Evolutionary conservation across 805 yeast genomes (phyloP), one percentile per base, ranked within the genome.

Genomic region (Metschnikowia lachancei): DNA sequence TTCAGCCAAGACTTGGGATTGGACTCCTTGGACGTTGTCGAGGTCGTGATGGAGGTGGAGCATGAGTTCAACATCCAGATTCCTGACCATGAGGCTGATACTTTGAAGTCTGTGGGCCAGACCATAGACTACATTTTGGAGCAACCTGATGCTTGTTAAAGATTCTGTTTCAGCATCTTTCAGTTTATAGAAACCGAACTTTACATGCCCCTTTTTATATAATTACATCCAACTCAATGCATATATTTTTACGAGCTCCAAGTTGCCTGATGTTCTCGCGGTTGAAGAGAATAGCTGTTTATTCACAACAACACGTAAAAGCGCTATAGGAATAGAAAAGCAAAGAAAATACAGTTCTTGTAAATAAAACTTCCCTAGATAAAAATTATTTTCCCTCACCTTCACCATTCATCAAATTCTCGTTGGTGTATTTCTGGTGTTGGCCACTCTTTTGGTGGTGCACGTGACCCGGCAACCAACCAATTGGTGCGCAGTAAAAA

Each of bases 11-110:
- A 72, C 53, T 66, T 72, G 55, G 76, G 76, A 18, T 69, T 72
- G 60, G 77, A 72, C 60, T 70, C 76, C 11, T 70, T 72, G 58
- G 77, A 72, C 47, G 77, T 72, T 18, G 76, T 70, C 18, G 77
- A 72, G 56, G 74, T 72, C 13, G 68, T 72, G 18, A 72, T 72
- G 75, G 76, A 72, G 55, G 66, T 72, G 34, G 77, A 72, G 59
- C 75, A 70, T 47, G 77, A 72, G 55, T 72, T 72, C 63, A 72
- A 70, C 61, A 72, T 72, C 46, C 75, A 71, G 56, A 72, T 72
- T 49, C 77, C 77, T 30, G 77, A 72, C 59, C 63, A 68, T 44
- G 77, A 72, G 59, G 75, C 76, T 31, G 77, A 72, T 56, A 56
- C 64, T 29, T 68, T 72, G 59, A 72, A 70, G 64, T 70, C 76